Conservation (phyloP, 208 protist genomes). For the Crithidia brevicula region DNA sequence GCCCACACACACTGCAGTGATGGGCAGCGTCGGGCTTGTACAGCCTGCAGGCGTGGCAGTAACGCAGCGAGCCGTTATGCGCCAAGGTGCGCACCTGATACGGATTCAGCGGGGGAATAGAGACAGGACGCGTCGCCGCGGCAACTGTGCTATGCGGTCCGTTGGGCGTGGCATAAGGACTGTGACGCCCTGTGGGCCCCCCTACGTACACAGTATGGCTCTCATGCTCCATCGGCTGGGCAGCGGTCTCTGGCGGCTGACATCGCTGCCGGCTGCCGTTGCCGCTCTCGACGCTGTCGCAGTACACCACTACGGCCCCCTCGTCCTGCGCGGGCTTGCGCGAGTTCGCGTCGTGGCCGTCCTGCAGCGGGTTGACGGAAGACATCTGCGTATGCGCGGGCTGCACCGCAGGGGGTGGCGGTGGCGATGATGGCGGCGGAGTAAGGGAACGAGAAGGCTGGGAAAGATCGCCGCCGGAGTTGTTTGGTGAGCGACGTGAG, state of each 20-base stretch:
- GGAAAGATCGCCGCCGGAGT: neutral
- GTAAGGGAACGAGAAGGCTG: neutral
- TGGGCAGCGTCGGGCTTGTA: constrained; percentile 85
- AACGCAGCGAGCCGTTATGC: constrained; percentile 46
- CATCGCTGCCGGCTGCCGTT: neutral
- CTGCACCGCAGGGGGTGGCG: neutral
- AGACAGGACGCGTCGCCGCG: neutral
- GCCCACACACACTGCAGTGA: constrained; percentile 83
- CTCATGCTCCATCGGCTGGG: neutral
- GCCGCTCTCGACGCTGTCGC: neutral
- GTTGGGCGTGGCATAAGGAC: constrained; percentile 12
- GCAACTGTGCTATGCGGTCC: neutral
- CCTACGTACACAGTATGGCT: neutral
- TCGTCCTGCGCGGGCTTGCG: too few relatives aligned
- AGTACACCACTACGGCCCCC: neutral
- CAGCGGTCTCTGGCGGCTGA: neutral
- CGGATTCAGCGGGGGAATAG: constrained; percentile 27
- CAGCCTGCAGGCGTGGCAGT: constrained; percentile 61
- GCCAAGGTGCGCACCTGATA: constrained; percentile 46
- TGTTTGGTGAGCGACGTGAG: neutral
- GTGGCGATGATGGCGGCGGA: neutral
- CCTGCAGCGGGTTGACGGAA: neutral
- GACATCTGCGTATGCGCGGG: neutral
- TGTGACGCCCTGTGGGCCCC: constrained; percentile 1
- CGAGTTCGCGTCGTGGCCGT: too few relatives aligned